Evolutionary conservation across 2,329 filamentous ascomycete species (phyloP), one percentile per base, ranked within the genome.

Genomic region (Neopestalotiopsis clavispora): DNA sequence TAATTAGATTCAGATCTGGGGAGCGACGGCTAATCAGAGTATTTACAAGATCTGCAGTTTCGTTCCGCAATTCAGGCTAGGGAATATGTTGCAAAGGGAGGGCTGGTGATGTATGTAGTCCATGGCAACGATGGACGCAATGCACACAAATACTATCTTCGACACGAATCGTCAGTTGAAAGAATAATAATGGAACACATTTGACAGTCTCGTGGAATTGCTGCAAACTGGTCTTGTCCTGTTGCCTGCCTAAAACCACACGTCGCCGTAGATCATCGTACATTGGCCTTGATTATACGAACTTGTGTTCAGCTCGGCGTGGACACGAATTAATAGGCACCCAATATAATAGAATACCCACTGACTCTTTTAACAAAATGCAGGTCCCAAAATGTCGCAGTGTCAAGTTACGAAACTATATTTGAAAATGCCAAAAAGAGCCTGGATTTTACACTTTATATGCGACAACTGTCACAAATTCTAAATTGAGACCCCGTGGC

Each of bases 401-500:
- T 52, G 45, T 52, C 45, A 52, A 52, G 45, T 52, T 52, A 20
- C 45, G 45, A 52, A 52, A 52, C 45, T 52, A 38, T 38, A 38
- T 28, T 14, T 9, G 6, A 52, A n/a, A 20, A 17, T 52, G 45
- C 45, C 23, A 20, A 17, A n/a, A 20, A 17, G 7, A 20, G 14
- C n/a, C 45, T 52, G n/a, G 2, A 38, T 7, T 52, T 52, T 52
- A 28, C 7, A 52, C 45, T 52, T 52, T 52, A 52, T 23, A 52
- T 52, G 45, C 45, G 17, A 52, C 45, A 20, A 52, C 45, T 52
- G 45, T 52, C 57, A n/a, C 12, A 14, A 34, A 59, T 34, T 28
- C 57, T 59, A 59, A 34, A 59, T 59, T 34, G 57, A 59, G 57
- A 59, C 57, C 57, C 49, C 57, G 57, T 59, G 57, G 57, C n/a